Base-by-base conservation (phyloP, 352 stramenopile species). In the Globisporangium uncinulatum region DNA sequence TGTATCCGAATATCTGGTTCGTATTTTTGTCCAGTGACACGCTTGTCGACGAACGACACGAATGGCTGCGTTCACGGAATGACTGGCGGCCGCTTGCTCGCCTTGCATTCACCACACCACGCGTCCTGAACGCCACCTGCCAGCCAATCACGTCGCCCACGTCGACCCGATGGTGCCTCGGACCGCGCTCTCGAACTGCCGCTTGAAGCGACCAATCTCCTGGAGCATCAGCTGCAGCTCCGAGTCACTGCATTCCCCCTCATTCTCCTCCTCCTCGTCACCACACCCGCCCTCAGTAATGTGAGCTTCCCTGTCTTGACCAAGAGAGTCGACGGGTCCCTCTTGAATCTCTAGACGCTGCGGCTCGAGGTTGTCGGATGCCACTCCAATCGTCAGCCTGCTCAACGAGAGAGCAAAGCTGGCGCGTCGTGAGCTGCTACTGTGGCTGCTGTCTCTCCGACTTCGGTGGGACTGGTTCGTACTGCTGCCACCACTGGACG, bases 131-230 rank as follows among this genome's bases (percentile, higher is more conserved):
- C 24, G 24, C 24, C 24, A 29, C 24, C 24, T 41, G 13, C 32
- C 11, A 2, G 4, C 47, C 8, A 44, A 14, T 52, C 47, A n/a
- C 29, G 31, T 7, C 19, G n/a, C 9, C 2, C 4, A 11, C 4
- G 19, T 32, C 50, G 32, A 41, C 20, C 4, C 34, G 19, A 17
- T 8, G 48, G 11, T 20, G 8, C 51, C 13, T 19, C 20, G 17
- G 5, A 14, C 31, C 24, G 37, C 17, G 15, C n/a, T 8, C 37
- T 54, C 49, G 31, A 73, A 65, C 45, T 64, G 57, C 42, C 44
- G 39, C 49, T 70, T 67, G 58, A 59, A 65, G 31, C 58, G 56
- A 49, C 51, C 56, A 60, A 71, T 73, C 57, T 74, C 66, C 6
- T 50, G 24, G 32, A 69, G 46, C 69, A 71, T 73, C 37, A 51